Conservation (phyloP, 2,329 filamentous ascomycete species). For the Trichocomaceae sp. region DNA sequence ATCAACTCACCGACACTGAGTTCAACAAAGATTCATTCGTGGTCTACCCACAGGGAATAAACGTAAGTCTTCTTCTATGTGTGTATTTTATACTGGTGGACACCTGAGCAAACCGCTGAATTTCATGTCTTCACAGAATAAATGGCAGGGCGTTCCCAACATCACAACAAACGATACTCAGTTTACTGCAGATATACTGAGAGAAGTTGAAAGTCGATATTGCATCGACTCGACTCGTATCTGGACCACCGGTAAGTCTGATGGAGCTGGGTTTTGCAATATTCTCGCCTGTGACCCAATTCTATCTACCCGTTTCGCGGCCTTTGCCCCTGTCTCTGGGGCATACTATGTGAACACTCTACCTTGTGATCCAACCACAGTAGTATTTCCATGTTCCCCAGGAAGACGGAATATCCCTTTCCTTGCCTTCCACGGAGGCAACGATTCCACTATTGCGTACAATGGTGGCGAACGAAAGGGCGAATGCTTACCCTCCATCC, state of each 20-base stretch:
- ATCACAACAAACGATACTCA: background rate
- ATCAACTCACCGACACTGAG: background rate
- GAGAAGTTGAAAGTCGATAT: slow-evolving; percentile 21
- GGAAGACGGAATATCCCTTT: slow-evolving; percentile 30
- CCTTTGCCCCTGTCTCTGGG: slow-evolving; percentile 45
- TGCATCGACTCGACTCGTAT: slow-evolving; percentile 42
- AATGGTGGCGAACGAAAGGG: slow-evolving; percentile 24
- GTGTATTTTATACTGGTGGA: background rate
- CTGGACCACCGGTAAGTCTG: slow-evolving; percentile 48
- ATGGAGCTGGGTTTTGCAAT: slow-evolving; percentile 48
- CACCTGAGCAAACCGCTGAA: background rate
- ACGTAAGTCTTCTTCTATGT: background rate
- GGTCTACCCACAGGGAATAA: slow-evolving; percentile 3
- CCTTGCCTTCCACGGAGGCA: slow-evolving; percentile 41
- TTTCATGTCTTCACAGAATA: background rate
- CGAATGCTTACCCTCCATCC: slow-evolving; percentile 19
- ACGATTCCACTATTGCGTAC: slow-evolving; percentile 39
- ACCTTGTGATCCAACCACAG: slow-evolving; percentile 10
- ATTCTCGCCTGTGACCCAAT: slow-evolving; percentile 43
- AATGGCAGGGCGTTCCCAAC: slow-evolving; percentile 6
- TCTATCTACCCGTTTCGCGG: slow-evolving; percentile 40
- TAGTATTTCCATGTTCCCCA: slow-evolving; percentile 23
- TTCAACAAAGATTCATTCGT: background rate
- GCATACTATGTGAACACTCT: slow-evolving; percentile 37
- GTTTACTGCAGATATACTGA: slow-evolving; percentile 5